A percentile compares a stretch with the other conserved stretches of the same genome.
These are phyloP conservation scores for Zizania palustris DNA, from an alignment of 202 grass and related monocot genomes.

Conservation along the genomic window DNA sequence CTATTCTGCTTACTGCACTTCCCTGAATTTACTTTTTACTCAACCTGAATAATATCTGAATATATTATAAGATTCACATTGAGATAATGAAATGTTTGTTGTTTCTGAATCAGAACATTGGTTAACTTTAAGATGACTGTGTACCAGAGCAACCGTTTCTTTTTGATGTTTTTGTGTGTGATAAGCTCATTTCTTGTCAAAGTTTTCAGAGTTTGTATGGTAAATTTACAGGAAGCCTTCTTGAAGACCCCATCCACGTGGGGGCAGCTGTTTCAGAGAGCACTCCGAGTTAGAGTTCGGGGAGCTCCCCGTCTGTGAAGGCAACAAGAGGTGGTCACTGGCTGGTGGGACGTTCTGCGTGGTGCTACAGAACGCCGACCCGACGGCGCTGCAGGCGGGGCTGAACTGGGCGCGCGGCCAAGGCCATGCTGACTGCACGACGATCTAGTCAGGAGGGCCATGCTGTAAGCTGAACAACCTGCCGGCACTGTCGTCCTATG, in stretches of 20 bases:
- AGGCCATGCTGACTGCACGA: slow-evolving; percentile 67
- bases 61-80: too few species aligned
- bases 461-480: slow-evolving; percentile 74
- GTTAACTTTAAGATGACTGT: background rate
- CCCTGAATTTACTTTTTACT: too few species aligned
- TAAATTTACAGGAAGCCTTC: slow-evolving; percentile 33
- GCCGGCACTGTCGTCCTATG: slow-evolving; percentile 72
- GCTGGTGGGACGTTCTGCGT: slow-evolving; percentile 66
- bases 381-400: slow-evolving; percentile 53
- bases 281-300: background rate
- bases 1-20: background rate
- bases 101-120: background rate
- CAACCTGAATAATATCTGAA: background rate
- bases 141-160: background rate
- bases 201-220: too few species aligned
- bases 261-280: background rate
- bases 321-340: slow-evolving; percentile 52
- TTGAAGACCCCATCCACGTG: background rate
- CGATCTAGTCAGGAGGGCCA: slow-evolving; percentile 64
- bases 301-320: background rate
- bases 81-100: too few species aligned
- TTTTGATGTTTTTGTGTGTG: background rate
- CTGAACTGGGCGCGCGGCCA: slow-evolving; percentile 78
- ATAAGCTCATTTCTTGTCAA: background rate
- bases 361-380: slow-evolving; percentile 55